These are phyloP conservation scores for Stereum hirsutum DNA, from an alignment of 1,284 basidiomycete species.

Conservation along the genomic window DNA sequence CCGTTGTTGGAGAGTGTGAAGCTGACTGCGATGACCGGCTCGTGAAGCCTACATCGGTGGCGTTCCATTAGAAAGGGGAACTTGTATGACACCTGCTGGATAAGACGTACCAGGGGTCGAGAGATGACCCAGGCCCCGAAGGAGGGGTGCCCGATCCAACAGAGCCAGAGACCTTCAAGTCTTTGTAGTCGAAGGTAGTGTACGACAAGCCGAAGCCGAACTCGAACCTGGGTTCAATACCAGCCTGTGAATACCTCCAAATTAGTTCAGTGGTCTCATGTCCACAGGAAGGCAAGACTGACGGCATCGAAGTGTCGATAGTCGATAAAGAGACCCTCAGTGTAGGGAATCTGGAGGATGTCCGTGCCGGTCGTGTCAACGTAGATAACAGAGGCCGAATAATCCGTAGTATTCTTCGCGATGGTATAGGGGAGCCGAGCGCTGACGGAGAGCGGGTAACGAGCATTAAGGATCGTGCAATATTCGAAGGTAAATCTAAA, in stretches of 20 bases:
- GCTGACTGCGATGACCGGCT: conserved; percentile 32
- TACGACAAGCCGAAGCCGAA: conserved; percentile 57
- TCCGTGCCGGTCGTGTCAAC: conserved; percentile 18
- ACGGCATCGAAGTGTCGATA: conserved; percentile 54
- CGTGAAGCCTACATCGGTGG: conserved; percentile 28
- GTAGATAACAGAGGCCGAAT: conserved; percentile 35
- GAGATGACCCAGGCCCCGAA: conserved; percentile 35
- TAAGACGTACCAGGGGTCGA: conserved; percentile 33
- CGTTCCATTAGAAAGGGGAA: conserved; percentile 45
- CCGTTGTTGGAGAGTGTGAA: conserved; percentile 38
- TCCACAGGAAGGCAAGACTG: conserved; percentile 13
- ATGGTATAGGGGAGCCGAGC: conserved; percentile 52
- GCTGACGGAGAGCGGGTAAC: conserved; percentile 14
- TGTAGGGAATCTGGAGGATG: conserved; percentile 33
- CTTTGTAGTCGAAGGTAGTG: conserved; percentile 50
- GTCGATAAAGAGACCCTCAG: conserved; percentile 53
- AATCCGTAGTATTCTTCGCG: conserved; percentile 48
- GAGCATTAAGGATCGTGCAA: conserved; percentile 12
- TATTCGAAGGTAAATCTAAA: too few species aligned
- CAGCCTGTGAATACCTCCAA: too few species aligned
- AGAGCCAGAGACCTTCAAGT: conserved; percentile 32
- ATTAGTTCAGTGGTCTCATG: background rate
- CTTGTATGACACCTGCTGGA: conserved; percentile 26
- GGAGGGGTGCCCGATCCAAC: conserved; percentile 25
- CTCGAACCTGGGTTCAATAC: conserved; percentile 46